phyloP scores from a whole-genome alignment of 768 basidiomycete genomes.

The Rhizopogon salebrosus region DNA sequence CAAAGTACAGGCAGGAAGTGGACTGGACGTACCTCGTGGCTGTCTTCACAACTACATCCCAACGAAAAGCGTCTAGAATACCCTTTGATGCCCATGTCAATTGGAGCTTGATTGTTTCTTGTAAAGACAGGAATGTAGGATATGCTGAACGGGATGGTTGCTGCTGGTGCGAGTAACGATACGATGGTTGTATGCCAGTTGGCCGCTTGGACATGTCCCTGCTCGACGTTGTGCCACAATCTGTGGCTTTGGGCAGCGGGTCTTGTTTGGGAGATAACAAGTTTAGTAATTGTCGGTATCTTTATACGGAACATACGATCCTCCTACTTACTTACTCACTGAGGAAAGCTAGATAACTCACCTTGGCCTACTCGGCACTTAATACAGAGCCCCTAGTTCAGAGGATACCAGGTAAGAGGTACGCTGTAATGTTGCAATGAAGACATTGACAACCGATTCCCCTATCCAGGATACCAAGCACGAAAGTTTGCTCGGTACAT shows the following conservation, averaged over 20 bases:
- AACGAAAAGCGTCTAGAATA: slow-evolving; percentile 66
- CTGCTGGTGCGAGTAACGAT: slow-evolving; percentile 17
- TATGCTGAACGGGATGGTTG: slow-evolving; percentile 49
- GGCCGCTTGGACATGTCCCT: slow-evolving; percentile 20
- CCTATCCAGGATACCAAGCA: no score
- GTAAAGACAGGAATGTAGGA: slow-evolving; percentile 63
- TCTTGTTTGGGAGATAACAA: not conserved
- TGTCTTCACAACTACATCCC: slow-evolving; percentile 57
- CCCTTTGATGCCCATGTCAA: slow-evolving; percentile 54
- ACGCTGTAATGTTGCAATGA: no score
- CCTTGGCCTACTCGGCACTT: no score
- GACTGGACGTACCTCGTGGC: slow-evolving; percentile 47
- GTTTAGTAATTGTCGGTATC: not conserved
- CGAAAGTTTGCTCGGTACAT: no score
- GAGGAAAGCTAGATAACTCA: no score
- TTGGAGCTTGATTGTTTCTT: slow-evolving; percentile 57
- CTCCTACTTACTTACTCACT: no score
- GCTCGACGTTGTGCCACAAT: not conserved
- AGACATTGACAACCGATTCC: no score
- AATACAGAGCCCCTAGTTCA: no score
- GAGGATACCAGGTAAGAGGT: no score
- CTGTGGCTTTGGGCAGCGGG: not conserved
- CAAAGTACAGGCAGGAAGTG: slow-evolving; percentile 4
- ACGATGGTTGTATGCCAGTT: slow-evolving; percentile 16
- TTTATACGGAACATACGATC: no score